Base-by-base conservation (phyloP, 352 stramenopile species). In the Pythium brassicae region DNA sequence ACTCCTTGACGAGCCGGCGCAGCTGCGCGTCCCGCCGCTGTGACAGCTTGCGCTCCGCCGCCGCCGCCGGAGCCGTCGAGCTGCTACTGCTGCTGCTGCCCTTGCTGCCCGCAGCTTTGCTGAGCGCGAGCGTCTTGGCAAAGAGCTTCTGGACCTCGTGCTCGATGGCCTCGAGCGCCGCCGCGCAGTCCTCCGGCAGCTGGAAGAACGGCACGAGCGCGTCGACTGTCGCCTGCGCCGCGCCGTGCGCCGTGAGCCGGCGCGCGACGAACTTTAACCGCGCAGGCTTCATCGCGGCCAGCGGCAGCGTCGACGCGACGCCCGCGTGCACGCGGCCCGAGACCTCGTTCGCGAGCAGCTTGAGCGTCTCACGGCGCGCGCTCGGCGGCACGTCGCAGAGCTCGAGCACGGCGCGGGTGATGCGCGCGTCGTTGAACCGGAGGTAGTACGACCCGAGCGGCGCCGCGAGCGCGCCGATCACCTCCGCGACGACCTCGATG, bases 371-470 rank as follows among this genome's bases (percentile, higher is more conserved):
- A 3, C 81, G 78, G 44, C 76, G 78, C 23, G 68, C 78, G 19
- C 58, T 67, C 8, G 39, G 63, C 8, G 79, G 72, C 25, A 95
- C 60, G 15, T 72, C 66, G 11, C 82, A 89, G 7, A 93, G 45
- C 40, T 94, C 82, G 27, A 95, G 61, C 25, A 95, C 81, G 7
- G 69, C 77, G 42, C 68, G 66, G 8, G 81, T 88, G 7, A 95
- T 64, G 14, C 82, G 70, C 7, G 84, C 82, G 47, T 95, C 83
- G 56, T 91, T 94, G 25, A 95, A 69, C 0, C 86, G 68, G 17
- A 95, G 57, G 55, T 91, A 94, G 57, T 90, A 92, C 2, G 79
- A 83, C 0, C 84, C 82, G 2, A 94, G 63, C 15, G 68, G 83
- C 19, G 66, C 60, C 11, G 74, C 73, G 0, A 95, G 65, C 32